Conservation (phyloP, 805 yeast species). For the Spathaspora hagerdaliae region DNA sequence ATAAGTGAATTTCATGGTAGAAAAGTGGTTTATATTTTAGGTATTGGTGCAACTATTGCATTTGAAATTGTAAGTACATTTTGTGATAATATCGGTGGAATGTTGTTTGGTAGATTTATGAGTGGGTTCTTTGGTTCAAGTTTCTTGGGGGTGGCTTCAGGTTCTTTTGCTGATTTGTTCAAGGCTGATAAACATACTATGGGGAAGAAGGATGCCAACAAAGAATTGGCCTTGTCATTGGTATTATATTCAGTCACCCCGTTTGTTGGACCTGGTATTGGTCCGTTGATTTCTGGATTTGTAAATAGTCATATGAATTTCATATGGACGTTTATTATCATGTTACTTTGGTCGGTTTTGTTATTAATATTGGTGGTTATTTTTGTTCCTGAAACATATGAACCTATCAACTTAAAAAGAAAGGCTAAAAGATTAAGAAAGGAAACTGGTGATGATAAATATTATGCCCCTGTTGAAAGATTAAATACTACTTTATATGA, state of each 20-base stretch:
- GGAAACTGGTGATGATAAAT: slow-evolving; percentile 31
- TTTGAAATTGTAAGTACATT: slow-evolving; percentile 25
- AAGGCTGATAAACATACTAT: slow-evolving; percentile 5
- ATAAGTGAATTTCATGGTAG: slow-evolving; percentile 65
- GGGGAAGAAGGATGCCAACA: slow-evolving; percentile 11
- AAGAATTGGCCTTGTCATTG: slow-evolving; percentile 18
- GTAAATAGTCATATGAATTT: slow-evolving; percentile 15
- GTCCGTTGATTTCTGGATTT: slow-evolving; percentile 26
- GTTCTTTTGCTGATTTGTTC: slow-evolving; percentile 27
- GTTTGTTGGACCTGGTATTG: slow-evolving; percentile 27
- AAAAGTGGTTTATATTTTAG: slow-evolving; percentile 41
- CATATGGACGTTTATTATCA: slow-evolving; percentile 24
- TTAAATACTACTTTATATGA: slow-evolving; percentile 11
- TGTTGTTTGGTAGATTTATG: slow-evolving; percentile 22
- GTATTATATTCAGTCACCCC: slow-evolving; percentile 25
- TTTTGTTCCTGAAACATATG: slow-evolving; percentile 27
- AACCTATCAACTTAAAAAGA: slow-evolving; percentile 18
- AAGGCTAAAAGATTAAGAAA: slow-evolving; percentile 24
- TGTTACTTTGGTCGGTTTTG: slow-evolving; percentile 21
- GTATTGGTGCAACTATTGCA: slow-evolving; percentile 14
- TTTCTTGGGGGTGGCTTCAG: slow-evolving; percentile 27
- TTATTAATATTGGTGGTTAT: slow-evolving; percentile 14
- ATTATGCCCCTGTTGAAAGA: slow-evolving; percentile 40
- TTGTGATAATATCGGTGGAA: slow-evolving; percentile 19
- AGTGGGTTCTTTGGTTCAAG: slow-evolving; percentile 25